Evolutionary conservation across 2,329 filamentous ascomycete species (phyloP), one percentile per base, ranked within the genome.

Genomic region (Amesomyces nigricolor): DNA sequence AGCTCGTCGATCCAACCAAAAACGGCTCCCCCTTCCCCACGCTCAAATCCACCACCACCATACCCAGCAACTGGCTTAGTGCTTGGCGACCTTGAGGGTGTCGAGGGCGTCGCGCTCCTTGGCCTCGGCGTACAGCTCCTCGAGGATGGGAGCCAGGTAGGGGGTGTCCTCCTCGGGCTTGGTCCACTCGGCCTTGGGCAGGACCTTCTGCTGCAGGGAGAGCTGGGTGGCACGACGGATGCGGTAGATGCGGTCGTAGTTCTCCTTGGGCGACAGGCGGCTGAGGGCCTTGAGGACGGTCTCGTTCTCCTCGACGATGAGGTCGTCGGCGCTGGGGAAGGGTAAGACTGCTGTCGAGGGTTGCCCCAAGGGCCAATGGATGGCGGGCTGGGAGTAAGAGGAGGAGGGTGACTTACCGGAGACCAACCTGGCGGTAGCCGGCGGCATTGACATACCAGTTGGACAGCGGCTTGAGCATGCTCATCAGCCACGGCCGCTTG

Each of bases 211-310:
- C 67, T 78, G 72, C 68, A 82, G 72, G 67, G 78, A 82, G 73
- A 76, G 78, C 77, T 99, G 94, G 76, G 95, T 86, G 68, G 94
- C 92, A 76, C 94, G 86, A 78, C 94, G 89, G 75, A 99, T 84
- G 70, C 94, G 91, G 86, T 91, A 99, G 72, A 97, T 85, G 73
- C 94, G 92, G 79, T 99, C 94, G 78, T 97, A 97, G 68, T 86
- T 82, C 72, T 94, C 89, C 80, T 95, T 89, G 68, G 89, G 82
- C 56, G 88, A 83, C 61, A 99, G 88, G 72, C 94, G 90, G 82
- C 89, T 88, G 69, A 99, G 82, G 61, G 94, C 94, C 66, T 86
- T 82, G 74, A 94, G 87, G 68, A 96, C 90, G 56, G 80, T 76
- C 67, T 94, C 88, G 79, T 82, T 87, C 78, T 99, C 94, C 76